Evolutionary conservation across 1,284 basidiomycete genomes (phyloP).

Genomic region (Coriolopsis trogii): DNA sequence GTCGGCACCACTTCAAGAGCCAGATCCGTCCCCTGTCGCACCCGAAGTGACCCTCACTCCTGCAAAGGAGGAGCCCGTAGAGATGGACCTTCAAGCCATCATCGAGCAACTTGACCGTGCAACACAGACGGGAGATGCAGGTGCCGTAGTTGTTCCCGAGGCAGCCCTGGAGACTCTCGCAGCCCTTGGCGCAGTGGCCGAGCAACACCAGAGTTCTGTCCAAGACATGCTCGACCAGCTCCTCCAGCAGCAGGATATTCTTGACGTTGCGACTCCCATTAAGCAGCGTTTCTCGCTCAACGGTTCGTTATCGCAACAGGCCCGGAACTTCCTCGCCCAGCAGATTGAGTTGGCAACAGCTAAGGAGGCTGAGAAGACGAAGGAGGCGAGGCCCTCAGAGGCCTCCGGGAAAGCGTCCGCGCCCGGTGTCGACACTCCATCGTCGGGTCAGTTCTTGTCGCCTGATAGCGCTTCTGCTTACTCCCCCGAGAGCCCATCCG

Average conservation of each 20-base stretch:
- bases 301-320: conserved; percentile 15
- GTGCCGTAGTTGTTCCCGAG: conserved; percentile 15
- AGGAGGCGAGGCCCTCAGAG: conserved; percentile 1
- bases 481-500: conserved; percentile 14
- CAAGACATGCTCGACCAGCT: conserved; percentile 23
- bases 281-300: conserved; percentile 24
- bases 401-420: no score
- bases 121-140: conserved; percentile 17
- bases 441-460: conserved; percentile 14
- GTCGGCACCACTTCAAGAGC: no score
- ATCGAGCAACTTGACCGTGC: conserved; percentile 22
- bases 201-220: conserved; percentile 16
- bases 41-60: no score
- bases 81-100: conserved; percentile 15
- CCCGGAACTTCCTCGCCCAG: conserved; percentile 15
- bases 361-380: conserved; percentile 6
- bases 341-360: conserved; percentile 16
- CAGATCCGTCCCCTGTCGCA: no score
- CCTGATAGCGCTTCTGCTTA: conserved; percentile 4
- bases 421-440: neutral
- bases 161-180: conserved; percentile 6
- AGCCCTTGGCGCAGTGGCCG: conserved; percentile 1
- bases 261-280: conserved; percentile 23
- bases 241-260: conserved; percentile 17
- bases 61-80: neutral